A percentile compares a stretch with the other conserved stretches of the same genome.
Conservation (phyloP, 805 yeast genomes). For the Wickerhamomyces chaumierensis region DNA sequence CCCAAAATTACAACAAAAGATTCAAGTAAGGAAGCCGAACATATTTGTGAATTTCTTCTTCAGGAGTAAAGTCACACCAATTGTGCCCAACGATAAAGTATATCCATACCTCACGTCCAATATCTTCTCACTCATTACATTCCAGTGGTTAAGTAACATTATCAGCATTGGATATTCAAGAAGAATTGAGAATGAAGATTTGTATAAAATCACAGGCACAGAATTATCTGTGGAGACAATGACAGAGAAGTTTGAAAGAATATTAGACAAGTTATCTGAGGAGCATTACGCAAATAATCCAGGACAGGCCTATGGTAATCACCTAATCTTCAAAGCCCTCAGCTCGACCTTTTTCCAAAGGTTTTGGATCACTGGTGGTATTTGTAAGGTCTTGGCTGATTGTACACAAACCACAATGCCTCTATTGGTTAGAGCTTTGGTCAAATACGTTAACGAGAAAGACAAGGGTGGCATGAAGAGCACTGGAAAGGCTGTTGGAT, state of each 20-base stretch:
- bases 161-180: conserved; percentile 43
- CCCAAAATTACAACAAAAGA: conserved; percentile 6
- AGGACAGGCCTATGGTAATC: conserved; percentile 10
- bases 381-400: conserved; percentile 21
- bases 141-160: conserved; percentile 15
- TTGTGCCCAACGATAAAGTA: conserved; percentile 5
- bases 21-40: conserved; percentile 9
- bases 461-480: conserved; percentile 29
- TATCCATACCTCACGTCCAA: conserved; percentile 15
- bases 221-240: conserved; percentile 24
- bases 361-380: conserved; percentile 23
- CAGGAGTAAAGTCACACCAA: conserved; percentile 13
- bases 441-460: conserved; percentile 47
- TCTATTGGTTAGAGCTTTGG: conserved; percentile 50
- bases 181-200: conserved; percentile 46
- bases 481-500: conserved; percentile 57
- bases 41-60: conserved; percentile 8
- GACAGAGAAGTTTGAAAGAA: conserved; percentile 23
- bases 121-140: conserved; percentile 8
- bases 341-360: conserved; percentile 23
- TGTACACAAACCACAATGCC: conserved; percentile 44
- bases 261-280: conserved; percentile 19
- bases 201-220: conserved; percentile 29
- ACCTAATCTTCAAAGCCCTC: conserved; percentile 21
- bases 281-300: conserved; percentile 17